phyloP scores from a whole-genome alignment of 345 rosid genomes.

The Hibiscus mutabilis region DNA sequence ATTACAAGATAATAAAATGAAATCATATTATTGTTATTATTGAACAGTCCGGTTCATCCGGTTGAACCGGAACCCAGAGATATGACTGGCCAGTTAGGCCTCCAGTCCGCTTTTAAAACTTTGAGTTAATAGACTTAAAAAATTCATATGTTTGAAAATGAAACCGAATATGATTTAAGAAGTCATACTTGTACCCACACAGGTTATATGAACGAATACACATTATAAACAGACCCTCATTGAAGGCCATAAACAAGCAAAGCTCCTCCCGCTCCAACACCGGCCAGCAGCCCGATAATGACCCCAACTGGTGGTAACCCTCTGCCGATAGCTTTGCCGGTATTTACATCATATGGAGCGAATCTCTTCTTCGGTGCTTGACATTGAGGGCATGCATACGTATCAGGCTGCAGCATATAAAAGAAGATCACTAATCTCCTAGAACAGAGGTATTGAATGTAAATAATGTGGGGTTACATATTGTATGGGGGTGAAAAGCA shows the following conservation, averaged over 20 bases:
- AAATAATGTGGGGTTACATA: too few species aligned
- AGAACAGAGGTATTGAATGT: neutral
- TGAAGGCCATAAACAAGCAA: conserved; percentile 91
- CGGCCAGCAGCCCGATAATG: conserved; percentile 66
- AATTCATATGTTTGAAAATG: too few species aligned
- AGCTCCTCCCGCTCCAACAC: conserved; percentile 83
- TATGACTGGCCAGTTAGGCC: too few species aligned
- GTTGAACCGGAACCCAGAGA: too few species aligned
- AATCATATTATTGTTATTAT: too few species aligned
- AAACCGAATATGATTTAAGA: neutral
- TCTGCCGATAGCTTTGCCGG: conserved; percentile 83
- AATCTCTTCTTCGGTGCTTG: conserved; percentile 90
- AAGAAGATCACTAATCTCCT: neutral
- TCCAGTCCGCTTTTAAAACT: too few species aligned
- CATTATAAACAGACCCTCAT: conserved; percentile 18
- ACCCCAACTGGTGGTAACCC: conserved; percentile 94
- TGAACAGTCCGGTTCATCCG: too few species aligned
- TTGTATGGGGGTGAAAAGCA: neutral
- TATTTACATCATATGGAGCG: conserved; percentile 68
- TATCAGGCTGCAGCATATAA: conserved; percentile 58
- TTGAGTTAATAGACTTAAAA: too few species aligned
- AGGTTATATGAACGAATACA: neutral
- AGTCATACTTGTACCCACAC: too few species aligned
- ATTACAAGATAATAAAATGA: too few species aligned
- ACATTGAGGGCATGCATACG: conserved; percentile 84